phyloP scores from a whole-genome alignment of 257 asterid genomes.

The Solanum gracilifrons region DNA sequence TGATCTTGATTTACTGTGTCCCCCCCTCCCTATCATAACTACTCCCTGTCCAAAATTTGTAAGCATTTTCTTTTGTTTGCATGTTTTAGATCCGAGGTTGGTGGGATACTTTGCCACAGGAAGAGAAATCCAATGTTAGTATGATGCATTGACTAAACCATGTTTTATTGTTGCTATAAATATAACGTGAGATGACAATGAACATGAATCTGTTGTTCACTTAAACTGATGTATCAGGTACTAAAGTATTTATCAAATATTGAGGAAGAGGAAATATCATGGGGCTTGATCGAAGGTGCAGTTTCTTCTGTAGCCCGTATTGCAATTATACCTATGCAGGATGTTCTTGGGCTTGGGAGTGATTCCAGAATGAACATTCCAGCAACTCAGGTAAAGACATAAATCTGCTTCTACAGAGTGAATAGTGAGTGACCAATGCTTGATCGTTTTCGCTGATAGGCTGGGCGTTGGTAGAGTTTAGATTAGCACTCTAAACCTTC shows the following conservation, averaged over 20 bases:
- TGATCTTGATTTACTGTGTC: neutral
- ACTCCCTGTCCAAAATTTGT: neutral
- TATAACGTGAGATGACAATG: neutral
- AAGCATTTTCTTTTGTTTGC: neutral
- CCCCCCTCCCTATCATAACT: neutral
- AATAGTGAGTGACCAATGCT: neutral
- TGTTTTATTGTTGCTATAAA: neutral
- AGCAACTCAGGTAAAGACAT: constrained; percentile 65
- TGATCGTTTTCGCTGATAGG: neutral
- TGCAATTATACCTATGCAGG: constrained; percentile 93
- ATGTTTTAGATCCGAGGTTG: constrained; percentile 69
- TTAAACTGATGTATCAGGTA: constrained; percentile 38
- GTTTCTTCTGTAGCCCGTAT: constrained; percentile 82
- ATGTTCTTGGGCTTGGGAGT: constrained; percentile 73
- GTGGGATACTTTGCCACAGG: constrained; percentile 76
- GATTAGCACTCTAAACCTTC: neutral
- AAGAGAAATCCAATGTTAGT: constrained; percentile 73
- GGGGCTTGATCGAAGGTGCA: constrained; percentile 77
- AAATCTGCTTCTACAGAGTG: neutral
- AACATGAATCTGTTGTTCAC: constrained; percentile 7
- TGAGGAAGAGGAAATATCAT: constrained; percentile 60
- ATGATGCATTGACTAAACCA: neutral
- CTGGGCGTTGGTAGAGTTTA: neutral
- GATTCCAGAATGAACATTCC: constrained; percentile 93
- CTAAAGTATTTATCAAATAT: constrained; percentile 48